Evolutionary conservation across 495 filamentous ascomycete species (phyloP).

Genomic region (Viridothelium virens): DNA sequence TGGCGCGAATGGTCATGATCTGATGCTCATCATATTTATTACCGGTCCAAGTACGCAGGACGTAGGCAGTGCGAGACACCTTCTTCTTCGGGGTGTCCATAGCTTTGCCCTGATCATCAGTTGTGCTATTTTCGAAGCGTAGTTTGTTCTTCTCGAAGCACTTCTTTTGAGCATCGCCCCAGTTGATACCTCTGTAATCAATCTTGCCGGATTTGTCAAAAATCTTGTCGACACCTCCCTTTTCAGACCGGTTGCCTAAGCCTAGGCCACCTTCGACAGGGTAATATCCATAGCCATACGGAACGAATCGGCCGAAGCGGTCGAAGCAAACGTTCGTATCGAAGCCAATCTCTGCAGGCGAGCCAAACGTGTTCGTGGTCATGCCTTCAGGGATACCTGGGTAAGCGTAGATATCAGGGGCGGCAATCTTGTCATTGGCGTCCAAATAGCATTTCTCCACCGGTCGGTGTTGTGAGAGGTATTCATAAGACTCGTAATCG

Average conservation of each 20-base stretch:
- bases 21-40: conserved; percentile 34
- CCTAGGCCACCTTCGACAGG: conserved; percentile 32
- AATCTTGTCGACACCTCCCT: conserved; percentile 31
- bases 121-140: conserved; percentile 29
- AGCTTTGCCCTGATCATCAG: background rate
- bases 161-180: conserved; percentile 33
- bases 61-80: conserved; percentile 34
- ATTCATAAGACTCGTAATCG: conserved; percentile 28
- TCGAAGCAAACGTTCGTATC: conserved; percentile 37
- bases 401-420: conserved; percentile 37
- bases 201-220: conserved; percentile 29
- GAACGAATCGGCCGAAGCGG: conserved; percentile 35
- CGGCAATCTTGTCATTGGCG: conserved; percentile 25
- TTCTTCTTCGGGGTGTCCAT: conserved; percentile 25
- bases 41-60: conserved; percentile 37
- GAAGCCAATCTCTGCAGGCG: conserved; percentile 34
- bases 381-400: conserved; percentile 38
- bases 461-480: conserved; percentile 26
- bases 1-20: conserved; percentile 44
- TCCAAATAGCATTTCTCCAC: conserved; percentile 37
- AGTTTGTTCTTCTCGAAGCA: conserved; percentile 39
- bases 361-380: conserved; percentile 34
- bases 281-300: conserved; percentile 39
- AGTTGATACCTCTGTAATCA: conserved; percentile 34
- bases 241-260: conserved; percentile 31